These are phyloP conservation scores for Heliocybe sulcata DNA, from an alignment of 1,284 basidiomycete species.

Conservation along the genomic window DNA sequence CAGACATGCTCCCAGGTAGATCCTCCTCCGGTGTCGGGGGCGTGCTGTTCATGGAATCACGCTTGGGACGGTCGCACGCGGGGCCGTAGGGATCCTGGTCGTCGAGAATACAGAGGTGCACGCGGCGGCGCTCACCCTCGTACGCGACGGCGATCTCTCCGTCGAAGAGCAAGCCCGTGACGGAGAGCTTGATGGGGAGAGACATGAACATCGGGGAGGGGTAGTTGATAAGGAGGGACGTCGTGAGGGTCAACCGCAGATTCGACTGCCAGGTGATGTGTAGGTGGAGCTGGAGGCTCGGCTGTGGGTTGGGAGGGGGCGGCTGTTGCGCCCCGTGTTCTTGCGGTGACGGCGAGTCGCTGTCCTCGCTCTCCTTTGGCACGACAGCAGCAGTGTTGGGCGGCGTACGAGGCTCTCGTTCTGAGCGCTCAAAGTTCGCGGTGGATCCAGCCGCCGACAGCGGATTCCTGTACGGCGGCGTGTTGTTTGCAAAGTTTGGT, in stretches of 20 bases:
- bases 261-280: conserved; percentile 73
- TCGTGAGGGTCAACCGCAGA: conserved; percentile 79
- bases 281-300: conserved; percentile 72
- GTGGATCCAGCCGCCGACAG: conserved; percentile 14
- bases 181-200: conserved; percentile 86
- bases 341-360: conserved; percentile 5
- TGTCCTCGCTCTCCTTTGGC: neutral
- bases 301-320: conserved; percentile 31
- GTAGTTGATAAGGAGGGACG: conserved; percentile 93
- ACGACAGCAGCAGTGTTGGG: conserved; percentile 15
- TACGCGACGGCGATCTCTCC: conserved; percentile 90
- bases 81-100: conserved; percentile 78
- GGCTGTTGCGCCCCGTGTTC: neutral
- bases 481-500: conserved; percentile 8
- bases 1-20: conserved; percentile 22
- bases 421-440: neutral
- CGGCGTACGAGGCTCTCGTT: neutral
- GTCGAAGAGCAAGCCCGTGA: conserved; percentile 83
- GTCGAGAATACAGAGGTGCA: conserved; percentile 87
- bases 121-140: conserved; percentile 72
- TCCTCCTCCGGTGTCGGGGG: conserved; percentile 37
- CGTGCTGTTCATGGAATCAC: conserved; percentile 25
- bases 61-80: conserved; percentile 44
- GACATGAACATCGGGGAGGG: conserved; percentile 94
- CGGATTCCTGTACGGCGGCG: conserved; percentile 23